phyloP scores from a whole-genome alignment of 495 filamentous ascomycete genomes.

The Cercophora samala region DNA sequence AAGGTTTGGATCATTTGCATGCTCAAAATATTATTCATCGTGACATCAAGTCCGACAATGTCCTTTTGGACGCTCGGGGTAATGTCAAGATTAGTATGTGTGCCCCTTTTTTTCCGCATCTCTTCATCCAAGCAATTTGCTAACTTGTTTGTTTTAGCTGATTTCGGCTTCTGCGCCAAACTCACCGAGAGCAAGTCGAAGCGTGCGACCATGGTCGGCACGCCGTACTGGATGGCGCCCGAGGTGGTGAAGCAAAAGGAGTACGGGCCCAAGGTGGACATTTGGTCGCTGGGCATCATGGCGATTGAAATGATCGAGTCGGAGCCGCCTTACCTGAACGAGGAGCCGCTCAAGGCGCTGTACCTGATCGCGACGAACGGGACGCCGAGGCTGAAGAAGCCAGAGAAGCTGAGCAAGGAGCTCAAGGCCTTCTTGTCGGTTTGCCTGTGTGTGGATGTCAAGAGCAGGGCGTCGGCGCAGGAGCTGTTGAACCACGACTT shows the following conservation, averaged over 20 bases:
- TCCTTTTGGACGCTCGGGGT: constrained; percentile 85
- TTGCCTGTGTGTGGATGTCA: constrained; percentile 93
- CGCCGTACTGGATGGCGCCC: constrained; percentile 99
- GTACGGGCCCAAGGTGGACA: constrained; percentile 96
- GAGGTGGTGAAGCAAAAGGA: constrained; percentile 99
- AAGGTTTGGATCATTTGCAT: constrained; percentile 89
- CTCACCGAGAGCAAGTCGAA: constrained; percentile 95
- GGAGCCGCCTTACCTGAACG: constrained; percentile 95
- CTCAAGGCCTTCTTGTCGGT: constrained; percentile 93
- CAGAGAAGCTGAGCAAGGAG: constrained; percentile 93
- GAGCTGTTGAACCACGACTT: constrained; percentile 83
- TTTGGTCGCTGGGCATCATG: constrained; percentile 99
- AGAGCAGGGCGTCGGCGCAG: constrained; percentile 83
- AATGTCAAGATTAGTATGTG: constrained; percentile 98
- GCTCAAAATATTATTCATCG: constrained; percentile 96
- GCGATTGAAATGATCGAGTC: constrained; percentile 99
- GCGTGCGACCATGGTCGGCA: constrained; percentile 98
- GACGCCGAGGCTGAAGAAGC: constrained; percentile 93
- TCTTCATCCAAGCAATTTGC: constrained; percentile 11
- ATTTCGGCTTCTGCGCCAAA: constrained; percentile 99
- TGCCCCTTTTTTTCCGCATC: neutral
- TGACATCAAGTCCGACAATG: constrained; percentile 99
- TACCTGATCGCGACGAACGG: constrained; percentile 98
- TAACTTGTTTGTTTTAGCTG: constrained; percentile 58
- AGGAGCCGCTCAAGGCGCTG: constrained; percentile 93